These are phyloP conservation scores for Prunella vulgaris DNA, from an alignment of 257 asterid species.

Conservation along the genomic window DNA sequence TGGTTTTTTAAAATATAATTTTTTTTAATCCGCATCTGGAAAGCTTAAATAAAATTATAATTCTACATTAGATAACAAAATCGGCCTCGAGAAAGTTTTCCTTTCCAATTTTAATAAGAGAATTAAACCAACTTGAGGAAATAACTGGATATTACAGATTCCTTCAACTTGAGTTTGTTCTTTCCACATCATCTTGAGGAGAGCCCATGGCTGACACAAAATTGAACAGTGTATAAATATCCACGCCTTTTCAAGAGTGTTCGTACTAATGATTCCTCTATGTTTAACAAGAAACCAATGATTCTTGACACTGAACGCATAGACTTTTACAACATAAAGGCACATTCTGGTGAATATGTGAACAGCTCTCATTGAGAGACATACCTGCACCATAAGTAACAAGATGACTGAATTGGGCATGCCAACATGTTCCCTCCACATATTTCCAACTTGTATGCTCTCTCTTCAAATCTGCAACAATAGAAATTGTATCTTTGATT, in stretches of 20 bases:
- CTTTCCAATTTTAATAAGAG: background rate
- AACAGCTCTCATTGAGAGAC: constrained; percentile 1
- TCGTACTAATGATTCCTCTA: background rate
- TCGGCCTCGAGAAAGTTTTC: background rate
- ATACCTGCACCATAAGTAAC: constrained; percentile 93
- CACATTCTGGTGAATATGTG: constrained; percentile 2
- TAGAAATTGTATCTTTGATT: constrained; percentile 40
- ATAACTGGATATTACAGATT: background rate
- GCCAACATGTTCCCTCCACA: constrained; percentile 94
- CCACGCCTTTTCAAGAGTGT: background rate
- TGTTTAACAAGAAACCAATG: background rate
- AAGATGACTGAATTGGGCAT: constrained; percentile 86
- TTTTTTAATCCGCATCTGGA: background rate
- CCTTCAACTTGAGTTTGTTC: background rate
- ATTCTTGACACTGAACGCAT: background rate
- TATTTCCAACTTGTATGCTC: constrained; percentile 79
- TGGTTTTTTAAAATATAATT: no score
- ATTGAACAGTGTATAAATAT: background rate
- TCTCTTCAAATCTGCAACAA: constrained; percentile 69
- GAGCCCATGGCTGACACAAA: no score
- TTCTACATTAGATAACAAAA: background rate
- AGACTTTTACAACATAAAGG: background rate
- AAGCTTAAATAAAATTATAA: background rate
- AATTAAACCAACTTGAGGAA: background rate
- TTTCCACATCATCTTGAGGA: background rate